Conservation (phyloP, 2,329 filamentous ascomycete genomes). For the Calonectria pteridis region DNA sequence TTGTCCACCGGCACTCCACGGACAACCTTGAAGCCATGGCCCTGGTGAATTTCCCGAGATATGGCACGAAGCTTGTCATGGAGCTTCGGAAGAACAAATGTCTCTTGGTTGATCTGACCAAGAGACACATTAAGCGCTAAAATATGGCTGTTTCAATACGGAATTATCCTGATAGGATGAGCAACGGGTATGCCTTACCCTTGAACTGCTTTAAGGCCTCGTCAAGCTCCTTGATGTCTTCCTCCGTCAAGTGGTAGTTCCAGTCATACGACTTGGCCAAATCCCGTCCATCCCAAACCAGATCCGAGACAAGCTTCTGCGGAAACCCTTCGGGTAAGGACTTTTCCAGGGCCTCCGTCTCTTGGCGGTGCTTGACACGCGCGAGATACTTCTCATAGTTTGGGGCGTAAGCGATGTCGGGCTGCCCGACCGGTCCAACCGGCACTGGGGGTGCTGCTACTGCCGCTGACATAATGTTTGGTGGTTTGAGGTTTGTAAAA, state of each 20-base stretch:
- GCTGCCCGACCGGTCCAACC: conserved; percentile 59
- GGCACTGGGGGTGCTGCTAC: conserved; percentile 23
- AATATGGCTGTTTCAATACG: background rate
- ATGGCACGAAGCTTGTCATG: conserved; percentile 60
- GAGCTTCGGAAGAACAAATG: conserved; percentile 31
- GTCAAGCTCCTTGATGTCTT: conserved; percentile 64
- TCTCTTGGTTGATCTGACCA: conserved; percentile 47
- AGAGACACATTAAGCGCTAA: conserved; percentile 53
- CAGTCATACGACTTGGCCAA: conserved; percentile 64
- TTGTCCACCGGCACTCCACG: conserved; percentile 66
- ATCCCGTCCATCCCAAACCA: conserved; percentile 69
- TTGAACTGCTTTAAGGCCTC: conserved; percentile 57
- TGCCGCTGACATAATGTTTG: conserved; percentile 19
- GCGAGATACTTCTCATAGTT: conserved; percentile 66
- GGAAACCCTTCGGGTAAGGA: conserved; percentile 65
- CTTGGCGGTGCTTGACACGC: conserved; percentile 59
- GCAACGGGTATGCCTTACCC: conserved; percentile 42
- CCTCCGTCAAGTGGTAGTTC: conserved; percentile 61
- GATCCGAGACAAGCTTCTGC: conserved; percentile 56
- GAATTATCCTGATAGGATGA: too few species aligned
- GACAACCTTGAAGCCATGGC: conserved; percentile 71
- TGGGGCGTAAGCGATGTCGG: conserved; percentile 70
- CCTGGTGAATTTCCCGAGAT: conserved; percentile 66
- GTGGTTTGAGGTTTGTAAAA: background rate
- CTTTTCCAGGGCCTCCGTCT: conserved; percentile 54